Conservation (phyloP, 1,284 basidiomycete species). For the Wallemia mellicola region DNA sequence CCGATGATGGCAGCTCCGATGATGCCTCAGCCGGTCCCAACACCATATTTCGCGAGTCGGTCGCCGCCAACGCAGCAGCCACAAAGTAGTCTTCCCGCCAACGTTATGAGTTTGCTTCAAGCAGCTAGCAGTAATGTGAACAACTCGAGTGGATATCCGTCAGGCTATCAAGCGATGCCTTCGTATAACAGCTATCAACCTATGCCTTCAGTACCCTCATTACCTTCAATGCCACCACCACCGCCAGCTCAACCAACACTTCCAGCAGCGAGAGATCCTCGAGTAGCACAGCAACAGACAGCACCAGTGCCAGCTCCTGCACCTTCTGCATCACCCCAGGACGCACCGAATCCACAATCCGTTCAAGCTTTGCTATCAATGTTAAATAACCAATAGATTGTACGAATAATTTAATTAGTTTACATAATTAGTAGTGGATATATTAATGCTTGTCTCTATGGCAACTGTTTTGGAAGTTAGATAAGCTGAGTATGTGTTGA, state of each 20-base stretch:
- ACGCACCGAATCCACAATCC: not conserved
- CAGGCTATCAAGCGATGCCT: too few relatives aligned
- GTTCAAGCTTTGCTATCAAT: not conserved
- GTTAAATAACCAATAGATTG: not conserved
- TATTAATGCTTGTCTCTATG: not conserved
- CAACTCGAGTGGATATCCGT: too few relatives aligned
- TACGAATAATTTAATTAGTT: not conserved
- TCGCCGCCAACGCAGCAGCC: not conserved
- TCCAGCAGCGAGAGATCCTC: too few relatives aligned
- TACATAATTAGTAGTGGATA: not conserved
- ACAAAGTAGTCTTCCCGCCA: not conserved
- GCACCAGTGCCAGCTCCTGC: not conserved
- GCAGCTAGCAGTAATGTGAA: not conserved
- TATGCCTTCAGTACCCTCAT: too few relatives aligned
- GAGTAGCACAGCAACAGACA: not conserved
- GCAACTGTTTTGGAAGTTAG: not conserved
- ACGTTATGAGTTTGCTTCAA: not conserved
- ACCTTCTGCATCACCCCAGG: not conserved
- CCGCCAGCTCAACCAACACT: not conserved
- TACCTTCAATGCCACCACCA: not conserved
- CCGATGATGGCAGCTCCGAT: not conserved
- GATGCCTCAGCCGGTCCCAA: not conserved
- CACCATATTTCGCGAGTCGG: not conserved
- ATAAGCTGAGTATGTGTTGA: not conserved
- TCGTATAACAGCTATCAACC: too few relatives aligned